phyloP scores from a whole-genome alignment of 108 stramenopile genomes.

The Ochromonas danica region DNA sequence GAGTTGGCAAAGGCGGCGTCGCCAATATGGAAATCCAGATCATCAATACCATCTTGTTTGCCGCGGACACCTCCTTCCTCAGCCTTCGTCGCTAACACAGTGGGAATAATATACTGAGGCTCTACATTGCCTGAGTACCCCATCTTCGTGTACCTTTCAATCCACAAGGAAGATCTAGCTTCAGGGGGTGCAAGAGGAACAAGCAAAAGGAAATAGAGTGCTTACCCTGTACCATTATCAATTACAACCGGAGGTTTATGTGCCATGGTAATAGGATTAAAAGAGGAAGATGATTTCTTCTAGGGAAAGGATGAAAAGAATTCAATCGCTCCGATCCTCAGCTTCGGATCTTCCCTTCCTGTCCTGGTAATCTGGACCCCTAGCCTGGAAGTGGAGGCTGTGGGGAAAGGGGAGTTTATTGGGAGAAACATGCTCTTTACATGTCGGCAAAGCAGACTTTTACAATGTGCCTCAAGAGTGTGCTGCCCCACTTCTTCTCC shows the following conservation, averaged over 20 bases:
- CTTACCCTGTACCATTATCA: conserved; percentile 65
- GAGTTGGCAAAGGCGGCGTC: conserved; percentile 55
- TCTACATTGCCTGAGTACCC: conserved; percentile 62
- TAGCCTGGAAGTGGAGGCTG: too few relatives aligned
- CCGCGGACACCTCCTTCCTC: conserved; percentile 29
- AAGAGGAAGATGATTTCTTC: too few relatives aligned
- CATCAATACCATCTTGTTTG: conserved; percentile 54
- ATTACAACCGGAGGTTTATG: conserved; percentile 64
- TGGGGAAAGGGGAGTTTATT: too few relatives aligned
- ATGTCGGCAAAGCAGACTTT: too few relatives aligned
- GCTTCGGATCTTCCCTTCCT: too few relatives aligned
- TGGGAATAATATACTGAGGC: conserved; percentile 65
- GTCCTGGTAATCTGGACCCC: too few relatives aligned
- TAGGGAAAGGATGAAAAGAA: too few relatives aligned
- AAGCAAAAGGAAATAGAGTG: background rate
- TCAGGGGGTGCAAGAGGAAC: conserved; percentile 39
- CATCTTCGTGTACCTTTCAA: conserved; percentile 78
- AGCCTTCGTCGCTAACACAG: conserved; percentile 54
- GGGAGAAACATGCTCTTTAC: too few relatives aligned
- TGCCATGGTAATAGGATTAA: too few relatives aligned
- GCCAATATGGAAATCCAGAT: conserved; percentile 65
- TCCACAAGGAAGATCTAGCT: conserved; percentile 41
- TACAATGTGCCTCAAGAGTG: too few relatives aligned
- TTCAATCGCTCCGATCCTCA: too few relatives aligned
- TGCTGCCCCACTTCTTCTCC: too few relatives aligned